Evolutionary conservation across 345 rosid genomes (phyloP).

Genomic region (Gynandropsis gynandra): DNA sequence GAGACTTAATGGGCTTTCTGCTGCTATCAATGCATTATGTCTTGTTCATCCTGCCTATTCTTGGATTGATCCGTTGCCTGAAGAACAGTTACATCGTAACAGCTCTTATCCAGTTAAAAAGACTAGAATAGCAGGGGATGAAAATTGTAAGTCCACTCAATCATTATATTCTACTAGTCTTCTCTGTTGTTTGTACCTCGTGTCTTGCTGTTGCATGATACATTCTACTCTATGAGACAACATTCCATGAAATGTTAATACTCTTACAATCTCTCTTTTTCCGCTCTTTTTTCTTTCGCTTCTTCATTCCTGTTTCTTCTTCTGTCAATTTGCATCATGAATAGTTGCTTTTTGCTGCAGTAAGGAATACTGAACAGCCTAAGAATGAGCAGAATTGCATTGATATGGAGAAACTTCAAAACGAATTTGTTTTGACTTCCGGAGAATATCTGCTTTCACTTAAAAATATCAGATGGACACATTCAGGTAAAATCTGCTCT

Average conservation of each 20-base stretch:
- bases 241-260: slow-evolving; percentile 5
- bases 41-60: slow-evolving; percentile 79
- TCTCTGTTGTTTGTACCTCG: slow-evolving; percentile 11
- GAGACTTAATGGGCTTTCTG: slow-evolving; percentile 83
- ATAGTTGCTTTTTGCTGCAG: slow-evolving; percentile 29
- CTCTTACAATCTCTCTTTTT: slow-evolving; percentile 15
- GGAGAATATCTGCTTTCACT: slow-evolving; percentile 76
- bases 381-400: slow-evolving; percentile 39
- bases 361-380: slow-evolving; percentile 34
- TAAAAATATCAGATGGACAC: slow-evolving; percentile 57
- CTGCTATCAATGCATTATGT: slow-evolving; percentile 79
- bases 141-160: slow-evolving; percentile 40
- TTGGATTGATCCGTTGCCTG: slow-evolving; percentile 70
- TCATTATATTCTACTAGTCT: slow-evolving; percentile 13
- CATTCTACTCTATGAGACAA: slow-evolving; percentile 15
- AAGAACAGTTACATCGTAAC: slow-evolving; percentile 30
- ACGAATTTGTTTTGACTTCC: slow-evolving; percentile 69
- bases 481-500: slow-evolving; percentile 42
- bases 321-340: neutral
- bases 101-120: slow-evolving; percentile 62
- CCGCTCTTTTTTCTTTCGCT: neutral
- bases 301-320: neutral
- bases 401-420: slow-evolving; percentile 63
- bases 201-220: slow-evolving; percentile 4
- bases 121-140: slow-evolving; percentile 49